Conservation (phyloP, 2,329 filamentous ascomycete genomes). For the Dactylonectria macrodidyma region DNA sequence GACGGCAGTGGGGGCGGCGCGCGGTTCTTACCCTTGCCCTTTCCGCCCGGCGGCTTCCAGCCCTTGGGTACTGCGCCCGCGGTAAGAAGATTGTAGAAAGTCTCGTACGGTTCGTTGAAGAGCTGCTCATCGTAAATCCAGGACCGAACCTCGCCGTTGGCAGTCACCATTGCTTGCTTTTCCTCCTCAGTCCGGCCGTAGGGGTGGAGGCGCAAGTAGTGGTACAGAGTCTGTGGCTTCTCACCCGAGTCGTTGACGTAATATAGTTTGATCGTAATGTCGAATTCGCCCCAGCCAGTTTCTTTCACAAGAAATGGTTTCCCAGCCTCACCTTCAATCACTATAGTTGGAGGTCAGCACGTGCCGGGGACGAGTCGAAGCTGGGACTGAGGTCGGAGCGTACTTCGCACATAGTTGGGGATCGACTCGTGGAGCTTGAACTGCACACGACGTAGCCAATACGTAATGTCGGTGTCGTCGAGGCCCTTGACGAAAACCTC, state of each 20-base stretch:
- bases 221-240: conserved; percentile 96
- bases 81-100: conserved; percentile 90
- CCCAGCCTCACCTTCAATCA: conserved; percentile 79
- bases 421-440: conserved; percentile 99
- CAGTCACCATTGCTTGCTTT: conserved; percentile 71
- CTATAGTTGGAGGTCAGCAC: conserved; percentile 51
- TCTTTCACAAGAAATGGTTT: conserved; percentile 87
- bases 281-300: conserved; percentile 98
- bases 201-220: conserved; percentile 91
- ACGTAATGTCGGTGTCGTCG: conserved; percentile 90
- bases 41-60: conserved; percentile 64
- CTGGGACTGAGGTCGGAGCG: conserved; percentile 43
- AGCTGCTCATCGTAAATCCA: conserved; percentile 95
- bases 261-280: conserved; percentile 95
- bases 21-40: conserved; percentile 64
- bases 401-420: conserved; percentile 87
- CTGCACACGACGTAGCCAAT: conserved; percentile 97
- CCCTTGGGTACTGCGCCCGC: conserved; percentile 73
- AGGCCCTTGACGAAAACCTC: conserved; percentile 93
- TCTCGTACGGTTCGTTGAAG: conserved; percentile 96
- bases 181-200: conserved; percentile 87
- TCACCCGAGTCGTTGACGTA: conserved; percentile 90
- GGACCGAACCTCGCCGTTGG: conserved; percentile 76
- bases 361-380: background rate
- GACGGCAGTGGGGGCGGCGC: conserved; percentile 56